Base-by-base conservation (phyloP, 768 basidiomycete species). In the Tremella fuciformis region DNA sequence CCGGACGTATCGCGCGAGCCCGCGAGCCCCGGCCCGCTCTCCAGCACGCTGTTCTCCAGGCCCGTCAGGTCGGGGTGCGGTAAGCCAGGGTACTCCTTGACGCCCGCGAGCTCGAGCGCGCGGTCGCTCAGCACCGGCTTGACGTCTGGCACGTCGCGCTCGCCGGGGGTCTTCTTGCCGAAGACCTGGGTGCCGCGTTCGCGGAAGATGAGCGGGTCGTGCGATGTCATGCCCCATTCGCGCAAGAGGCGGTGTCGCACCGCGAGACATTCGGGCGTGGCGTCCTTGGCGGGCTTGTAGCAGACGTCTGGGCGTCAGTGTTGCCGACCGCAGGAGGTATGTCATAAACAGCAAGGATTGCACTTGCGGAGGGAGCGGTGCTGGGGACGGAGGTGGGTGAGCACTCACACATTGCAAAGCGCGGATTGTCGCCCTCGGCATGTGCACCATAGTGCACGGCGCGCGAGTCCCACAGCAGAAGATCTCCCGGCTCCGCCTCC, bases 401-500 rank as follows among this genome's bases (percentile, higher is more conserved):
- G n/a, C 18, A 67, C 73, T 68, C 46, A 75, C 74, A 75, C 26
- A 67, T 71, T 2, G 71, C 71, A 18, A 73, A 61, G 11, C 74
- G 58, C 6, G 67, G 60, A 46, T 57, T 58, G 26, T 65, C 55
- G 4, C 70, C 67, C 8, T 34, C 52, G 1, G 72, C 65, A 42
- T 59, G 50, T n/a, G 69, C 70, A 13, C 71, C 71, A 55, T 74
- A 74, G 57, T 78, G 75, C 25, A 70, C 58, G 40, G 47, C 59
- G 42, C 69, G 21, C 39, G 61, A 64, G 53, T 75, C 75, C 76
- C 76, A 77, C 3, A 77, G 59, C 42, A 77, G 70, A 24, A 75
- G 38, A 54, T 75, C 73, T 2, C 77, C 78, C 8, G 75, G 71
- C 7, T 55, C 69, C 47, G 72, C 73, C 42, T 58, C 52, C 16